Evolutionary conservation across 371 early-diverging fungal genomes (phyloP), one percentile per base, ranked within the genome.

Genomic region (Batkoa obscura): DNA sequence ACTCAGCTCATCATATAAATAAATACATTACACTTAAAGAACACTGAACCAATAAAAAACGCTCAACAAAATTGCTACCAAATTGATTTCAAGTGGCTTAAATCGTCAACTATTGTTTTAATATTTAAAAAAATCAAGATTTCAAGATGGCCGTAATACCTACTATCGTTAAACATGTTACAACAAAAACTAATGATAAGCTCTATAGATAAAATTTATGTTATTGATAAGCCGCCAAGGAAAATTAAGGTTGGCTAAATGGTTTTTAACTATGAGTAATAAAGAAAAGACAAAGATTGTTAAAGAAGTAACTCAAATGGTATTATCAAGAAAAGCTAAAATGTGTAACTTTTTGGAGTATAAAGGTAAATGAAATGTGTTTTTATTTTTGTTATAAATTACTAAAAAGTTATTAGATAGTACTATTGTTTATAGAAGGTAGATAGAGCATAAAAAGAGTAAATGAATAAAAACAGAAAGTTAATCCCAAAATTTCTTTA

Each of bases 271-370:
- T 33, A 74, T 92, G 62, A 72, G 84, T 37, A 73, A 75, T n/a
- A 94, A 92, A 71, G 94, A 97, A 62, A 94, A 91, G 67, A 66
- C 79, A 47, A 93, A 92, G 67, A 90, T 88, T 61, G 80, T 93
- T 50, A 94, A 93, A 67, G 94, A 97, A 59, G 90, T 93, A 33
- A 85, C 86, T 38, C 84, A 85, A 52, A 75, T 88, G 17, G 93
- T 95, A 1, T 74, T 97, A 8, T 73, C 87, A 46, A 70, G 98
- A 62, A 72, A 84, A 64, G 76, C 91, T 4, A 92, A 92, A 68
- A 91, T 92, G 88, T 96, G 94, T 71, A 97, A 97, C 62, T 93
- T 97, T 61, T 67, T 97, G 56, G 97, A 96, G 70, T 93, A 90
- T 67, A 89, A 88, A 75, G 90, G 89, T 86, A 43, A 37, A n/a